Base-by-base conservation (phyloP, 345 rosid genomes). In the Syzygium aromaticum region DNA sequence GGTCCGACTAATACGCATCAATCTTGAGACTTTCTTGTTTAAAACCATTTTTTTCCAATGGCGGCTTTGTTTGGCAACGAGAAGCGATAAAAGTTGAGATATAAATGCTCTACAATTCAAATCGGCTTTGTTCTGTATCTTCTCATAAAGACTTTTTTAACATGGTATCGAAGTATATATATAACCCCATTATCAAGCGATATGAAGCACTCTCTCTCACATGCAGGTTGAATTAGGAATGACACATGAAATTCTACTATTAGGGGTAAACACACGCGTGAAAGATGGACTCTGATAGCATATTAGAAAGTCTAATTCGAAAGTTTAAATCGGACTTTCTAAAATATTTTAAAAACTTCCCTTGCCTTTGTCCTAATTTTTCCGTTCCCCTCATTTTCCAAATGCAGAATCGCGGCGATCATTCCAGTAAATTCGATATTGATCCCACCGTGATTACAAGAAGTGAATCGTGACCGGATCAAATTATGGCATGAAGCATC, bases 321-420 rank as follows among this genome's bases (percentile, higher is more conserved):
- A 12, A n/a, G 6, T 0, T 61, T 0, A 13, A n/a, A 13, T 61
- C 2, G 9, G 19, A n/a, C 0, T 1, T n/a, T 61, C 3, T 1
- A 61, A 16, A 8, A 61, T 5, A 43, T 5, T n/a, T n/a, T 3
- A 61, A n/a, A 61, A 17, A 16, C 13, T 61, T 61, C 4, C 33
- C 38, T 13, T 28, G 15, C 38, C 38, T n/a, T 61, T 4, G 3
- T 7, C 73, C 33, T 6, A n/a, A 13, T n/a, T n/a, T 14, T 61
- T n/a, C n/a, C 17, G 9, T 3, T n/a, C 73, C 73, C 33, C 17
- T 61, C 73, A 61, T 13, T n/a, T 61, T 61, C 4, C 73, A 61
- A 59, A 27, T 27, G 67, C 17, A 0, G 30, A 59, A 27, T 25
- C 16, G 11, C n/a, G 61, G 23, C 25, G 9, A 27, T 23, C 23